Conservation (phyloP, 2,329 filamentous ascomycete genomes). For the Basipetospora sp. region DNA sequence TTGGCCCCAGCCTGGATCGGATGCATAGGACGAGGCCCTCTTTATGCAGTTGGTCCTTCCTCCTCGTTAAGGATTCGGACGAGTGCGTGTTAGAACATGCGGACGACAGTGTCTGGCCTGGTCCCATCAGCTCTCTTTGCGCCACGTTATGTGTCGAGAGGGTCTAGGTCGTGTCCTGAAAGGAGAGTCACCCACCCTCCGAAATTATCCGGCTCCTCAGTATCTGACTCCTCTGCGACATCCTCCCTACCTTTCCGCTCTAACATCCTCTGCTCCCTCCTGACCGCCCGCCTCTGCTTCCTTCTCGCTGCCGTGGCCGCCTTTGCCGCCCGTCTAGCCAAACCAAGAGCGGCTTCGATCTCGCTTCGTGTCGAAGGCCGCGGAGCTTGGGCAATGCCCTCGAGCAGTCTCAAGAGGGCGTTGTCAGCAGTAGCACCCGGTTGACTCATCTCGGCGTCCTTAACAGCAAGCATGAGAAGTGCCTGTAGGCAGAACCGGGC, state of each 20-base stretch:
- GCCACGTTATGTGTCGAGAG: background rate
- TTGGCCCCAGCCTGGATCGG: background rate
- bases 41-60: background rate
- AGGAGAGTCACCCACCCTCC: conserved; percentile 1
- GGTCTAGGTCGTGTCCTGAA: background rate
- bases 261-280: background rate
- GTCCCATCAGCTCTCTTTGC: background rate
- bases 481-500: conserved; percentile 14
- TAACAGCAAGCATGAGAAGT: conserved; percentile 10
- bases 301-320: background rate
- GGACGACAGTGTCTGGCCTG: background rate
- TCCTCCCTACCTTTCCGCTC: background rate
- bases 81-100: background rate
- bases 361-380: background rate
- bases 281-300: background rate
- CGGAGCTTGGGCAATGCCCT: conserved; percentile 1
- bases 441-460: background rate
- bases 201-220: background rate
- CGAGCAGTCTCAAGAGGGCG: background rate
- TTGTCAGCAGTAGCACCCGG: background rate
- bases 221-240: background rate
- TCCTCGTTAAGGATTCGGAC: background rate
- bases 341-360: background rate
- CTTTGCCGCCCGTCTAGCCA: background rate
- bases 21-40: background rate